Percentiles rank a stretch among this genome's conserved stretches.
These are phyloP conservation scores for Polytrichum commune DNA, from an alignment of 225 moss, liverwort and hornwort species.

Conservation along the genomic window DNA sequence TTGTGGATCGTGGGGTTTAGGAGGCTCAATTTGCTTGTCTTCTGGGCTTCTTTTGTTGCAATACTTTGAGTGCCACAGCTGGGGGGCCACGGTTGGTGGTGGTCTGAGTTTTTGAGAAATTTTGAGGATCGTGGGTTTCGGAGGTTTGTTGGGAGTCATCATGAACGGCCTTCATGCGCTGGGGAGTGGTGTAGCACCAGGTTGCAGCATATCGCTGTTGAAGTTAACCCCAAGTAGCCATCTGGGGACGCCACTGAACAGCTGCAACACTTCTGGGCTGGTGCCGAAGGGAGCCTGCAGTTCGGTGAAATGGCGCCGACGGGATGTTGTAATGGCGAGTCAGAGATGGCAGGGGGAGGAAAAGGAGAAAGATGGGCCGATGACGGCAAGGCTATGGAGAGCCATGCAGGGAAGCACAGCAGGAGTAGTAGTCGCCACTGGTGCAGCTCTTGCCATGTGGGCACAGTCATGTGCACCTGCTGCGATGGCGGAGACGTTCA, in stretches of 20 bases:
- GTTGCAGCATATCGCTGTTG: background rate
- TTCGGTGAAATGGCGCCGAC: constrained; percentile 5
- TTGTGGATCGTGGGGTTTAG: too few relatives aligned
- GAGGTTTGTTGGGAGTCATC: background rate
- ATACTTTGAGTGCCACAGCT: too few relatives aligned
- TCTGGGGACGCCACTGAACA: background rate
- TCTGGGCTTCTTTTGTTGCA: too few relatives aligned
- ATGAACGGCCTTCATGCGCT: background rate
- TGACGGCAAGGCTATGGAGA: background rate
- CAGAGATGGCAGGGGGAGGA: background rate
- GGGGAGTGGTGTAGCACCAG: background rate
- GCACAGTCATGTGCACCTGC: constrained; percentile 46
- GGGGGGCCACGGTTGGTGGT: too few relatives aligned
- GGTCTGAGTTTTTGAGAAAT: too few relatives aligned
- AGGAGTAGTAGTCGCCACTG: constrained; percentile 31
- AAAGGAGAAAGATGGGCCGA: background rate
- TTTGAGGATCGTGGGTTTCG: too few relatives aligned
- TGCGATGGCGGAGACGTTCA: constrained; percentile 63
- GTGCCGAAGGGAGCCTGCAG: background rate
- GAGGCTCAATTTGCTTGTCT: too few relatives aligned
- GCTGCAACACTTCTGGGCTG: background rate
- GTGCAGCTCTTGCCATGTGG: constrained; percentile 60
- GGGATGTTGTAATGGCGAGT: background rate
- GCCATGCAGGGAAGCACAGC: constrained; percentile 25
- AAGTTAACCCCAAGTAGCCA: background rate